Base-by-base conservation (phyloP, 352 stramenopile genomes). In the Pythium chondricola region DNA sequence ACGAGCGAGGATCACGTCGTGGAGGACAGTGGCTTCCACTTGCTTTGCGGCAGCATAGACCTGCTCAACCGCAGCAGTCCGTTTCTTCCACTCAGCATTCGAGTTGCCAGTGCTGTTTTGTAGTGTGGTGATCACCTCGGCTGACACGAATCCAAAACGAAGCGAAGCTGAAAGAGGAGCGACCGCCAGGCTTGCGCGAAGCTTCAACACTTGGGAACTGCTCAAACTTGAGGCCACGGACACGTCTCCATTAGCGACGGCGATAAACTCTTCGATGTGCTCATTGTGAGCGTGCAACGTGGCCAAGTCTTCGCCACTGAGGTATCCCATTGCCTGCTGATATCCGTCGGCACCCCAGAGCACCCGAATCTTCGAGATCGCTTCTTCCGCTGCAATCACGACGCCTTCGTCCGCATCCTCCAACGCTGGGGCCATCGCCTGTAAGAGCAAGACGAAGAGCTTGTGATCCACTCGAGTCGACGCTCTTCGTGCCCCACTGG, bases 41-140 rank as follows among this genome's bases (percentile, higher is more conserved):
- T 74, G 33, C 43, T 79, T 79, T 24, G 57, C 62, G 0, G 59
- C 38, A 2, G 54, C 49, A 22, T 71, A 83, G 2, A 90, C 51
- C 37, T 81, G 66, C 45, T 88, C 74, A 8, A 85, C 74, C 4
- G 75, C 75, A 14, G 54, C 54, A 4, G 75, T 64, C 2, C 78
- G 62, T 24, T 71, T 77, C 56, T 88, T 90, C 78, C 78, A 89
- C 33, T 86, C 74, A 7, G 73, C 62, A 32, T 90, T 88, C 14
- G 73, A 84, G 39, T 82, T 85, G 27, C 67, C 76, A 4, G 57
- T 61, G 37, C 53, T 70, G 0, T 24, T 57, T 10, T 50, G 45
- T 16, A 88, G 45, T 13, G 50, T 52, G 0, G 58, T 55, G n/a
- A 85, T 43, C 17, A 82, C 56, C 3, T 71, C 65, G 20, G n/a